Evolutionary conservation across 75 land plant species (phyloP).

Genomic region (Adiantum capillusveneris): DNA sequence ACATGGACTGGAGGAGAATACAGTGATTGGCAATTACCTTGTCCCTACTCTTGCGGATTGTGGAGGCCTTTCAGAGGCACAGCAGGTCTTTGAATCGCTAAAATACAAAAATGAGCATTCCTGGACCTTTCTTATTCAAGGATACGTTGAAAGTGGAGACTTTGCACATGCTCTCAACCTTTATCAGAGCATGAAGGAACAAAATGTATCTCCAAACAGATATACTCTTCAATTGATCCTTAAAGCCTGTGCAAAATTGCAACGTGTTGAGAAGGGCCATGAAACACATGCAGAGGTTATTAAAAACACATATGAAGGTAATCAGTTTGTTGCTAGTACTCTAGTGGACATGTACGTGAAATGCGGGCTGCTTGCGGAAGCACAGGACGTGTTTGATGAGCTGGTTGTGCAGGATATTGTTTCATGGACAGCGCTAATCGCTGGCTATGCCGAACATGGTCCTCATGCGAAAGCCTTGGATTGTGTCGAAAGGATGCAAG

Average conservation of each 20-base stretch:
- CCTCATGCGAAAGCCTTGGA: constrained; percentile 16
- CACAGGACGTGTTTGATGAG: constrained; percentile 22
- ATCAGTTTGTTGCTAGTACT: constrained; percentile 34
- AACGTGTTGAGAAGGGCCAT: constrained; percentile 10
- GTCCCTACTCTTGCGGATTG: constrained; percentile 7
- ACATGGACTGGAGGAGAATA: background rate
- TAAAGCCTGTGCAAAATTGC: constrained; percentile 16
- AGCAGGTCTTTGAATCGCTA: background rate
- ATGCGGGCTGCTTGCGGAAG: constrained; percentile 28
- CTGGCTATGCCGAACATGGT: constrained; percentile 28
- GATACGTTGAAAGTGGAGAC: constrained; percentile 4
- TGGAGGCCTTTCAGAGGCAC: background rate
- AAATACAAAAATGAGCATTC: constrained; percentile 1
- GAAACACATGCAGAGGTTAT: constrained; percentile 33
- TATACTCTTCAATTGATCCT: constrained; percentile 39
- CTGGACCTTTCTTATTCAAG: constrained; percentile 2
- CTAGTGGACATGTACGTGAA: constrained; percentile 45
- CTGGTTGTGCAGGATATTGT: constrained; percentile 33
- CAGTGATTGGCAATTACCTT: constrained; percentile 1
- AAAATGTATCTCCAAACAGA: constrained; percentile 25
- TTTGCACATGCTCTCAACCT: constrained; percentile 11
- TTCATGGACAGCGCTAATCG: constrained; percentile 46
- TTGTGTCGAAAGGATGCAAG: constrained; percentile 24
- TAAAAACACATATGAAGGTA: constrained; percentile 17
- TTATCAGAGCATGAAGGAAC: constrained; percentile 10